Evolutionary conservation across 768 basidiomycete species (phyloP), one percentile per base, ranked within the genome.

Genomic region (Hirschioporus abietinus): DNA sequence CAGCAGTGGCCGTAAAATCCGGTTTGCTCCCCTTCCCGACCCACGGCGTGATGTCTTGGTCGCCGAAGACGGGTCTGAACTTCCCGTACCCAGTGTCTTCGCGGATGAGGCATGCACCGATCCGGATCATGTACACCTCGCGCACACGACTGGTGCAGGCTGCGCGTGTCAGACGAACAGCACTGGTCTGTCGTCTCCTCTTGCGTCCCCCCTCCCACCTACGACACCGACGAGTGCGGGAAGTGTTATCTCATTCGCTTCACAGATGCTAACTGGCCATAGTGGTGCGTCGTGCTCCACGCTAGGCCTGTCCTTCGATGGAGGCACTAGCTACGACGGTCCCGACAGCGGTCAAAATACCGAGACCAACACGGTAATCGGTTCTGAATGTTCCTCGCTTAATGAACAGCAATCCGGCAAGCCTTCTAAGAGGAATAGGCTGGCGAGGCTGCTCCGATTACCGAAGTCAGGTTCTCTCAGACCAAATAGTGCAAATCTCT

Each of bases 1-100:
- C 9, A 63, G 63, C 57, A 74, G 75, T 35, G 77, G 78, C 61
- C 69, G 69, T 66, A 74, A 72, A 64, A 94, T 95, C 67, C 86
- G 91, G 68, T 95, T 95, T 69, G 93, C 94, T 0, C 94, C 94
- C 0, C 84, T 95, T 20, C 94, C 94, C 0, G 89, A 91, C 70
- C 90, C 91, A 1, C 81, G 85, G 25, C 81, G 85, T 63, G 81
- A 84, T 63, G 79, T 82, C 68, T 69, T 79, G 69, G 73, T 79
- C 67, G 75, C 74, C 26, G 81, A 81, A 68, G 77, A 81, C 72
- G 81, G 78, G 25, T 76, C 76, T 63, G 80, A 82, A 70, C 68
- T 78, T n/a, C 77, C 78, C 26, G 73, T 81, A 23, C 70, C 74
- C 23, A 66, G 68, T 60, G 75, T 73, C 57, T 68, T 75, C 58